phyloP scores from a whole-genome alignment of 768 basidiomycete species.

The Calocybe gangraenosa region DNA sequence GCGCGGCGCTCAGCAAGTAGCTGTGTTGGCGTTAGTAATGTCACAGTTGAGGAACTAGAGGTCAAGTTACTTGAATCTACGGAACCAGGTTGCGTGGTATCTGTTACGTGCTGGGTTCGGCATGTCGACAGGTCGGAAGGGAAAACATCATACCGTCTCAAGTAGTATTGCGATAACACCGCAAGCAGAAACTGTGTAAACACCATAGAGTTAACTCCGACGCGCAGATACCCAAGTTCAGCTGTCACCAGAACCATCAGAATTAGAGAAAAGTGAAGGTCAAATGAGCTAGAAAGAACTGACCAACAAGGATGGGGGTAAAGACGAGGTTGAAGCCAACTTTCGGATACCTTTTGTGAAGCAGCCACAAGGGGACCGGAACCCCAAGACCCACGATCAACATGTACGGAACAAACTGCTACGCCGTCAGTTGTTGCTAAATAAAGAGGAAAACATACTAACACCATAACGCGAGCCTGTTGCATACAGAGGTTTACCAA shows the following conservation, averaged over 20 bases:
- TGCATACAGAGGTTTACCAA: constrained; percentile 42
- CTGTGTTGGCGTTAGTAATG: constrained; percentile 16
- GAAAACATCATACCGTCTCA: constrained; percentile 22
- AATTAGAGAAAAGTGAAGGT: constrained; percentile 13
- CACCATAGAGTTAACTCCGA: constrained; percentile 53
- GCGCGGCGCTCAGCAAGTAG: constrained; percentile 46
- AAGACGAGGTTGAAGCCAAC: constrained; percentile 41
- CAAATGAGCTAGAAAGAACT: constrained; percentile 21
- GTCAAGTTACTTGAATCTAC: too few species aligned
- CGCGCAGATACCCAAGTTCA: constrained; percentile 42
- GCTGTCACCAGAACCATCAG: constrained; percentile 11
- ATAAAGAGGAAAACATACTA: constrained; percentile 15
- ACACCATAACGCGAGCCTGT: constrained; percentile 41
- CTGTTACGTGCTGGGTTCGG: constrained; percentile 14
- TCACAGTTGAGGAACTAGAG: neutral
- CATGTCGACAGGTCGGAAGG: neutral
- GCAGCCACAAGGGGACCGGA: constrained; percentile 49
- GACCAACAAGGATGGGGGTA: constrained; percentile 30
- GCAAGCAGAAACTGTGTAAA: constrained; percentile 42
- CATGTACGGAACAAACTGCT: constrained; percentile 38
- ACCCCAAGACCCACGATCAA: constrained; percentile 42
- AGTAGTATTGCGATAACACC: constrained; percentile 43
- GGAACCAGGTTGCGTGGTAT: constrained; percentile 42
- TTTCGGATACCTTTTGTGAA: constrained; percentile 43
- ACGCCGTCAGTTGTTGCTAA: neutral